phyloP scores from a whole-genome alignment of 2,329 filamentous ascomycete species.

The Fusarium albosuccineum region DNA sequence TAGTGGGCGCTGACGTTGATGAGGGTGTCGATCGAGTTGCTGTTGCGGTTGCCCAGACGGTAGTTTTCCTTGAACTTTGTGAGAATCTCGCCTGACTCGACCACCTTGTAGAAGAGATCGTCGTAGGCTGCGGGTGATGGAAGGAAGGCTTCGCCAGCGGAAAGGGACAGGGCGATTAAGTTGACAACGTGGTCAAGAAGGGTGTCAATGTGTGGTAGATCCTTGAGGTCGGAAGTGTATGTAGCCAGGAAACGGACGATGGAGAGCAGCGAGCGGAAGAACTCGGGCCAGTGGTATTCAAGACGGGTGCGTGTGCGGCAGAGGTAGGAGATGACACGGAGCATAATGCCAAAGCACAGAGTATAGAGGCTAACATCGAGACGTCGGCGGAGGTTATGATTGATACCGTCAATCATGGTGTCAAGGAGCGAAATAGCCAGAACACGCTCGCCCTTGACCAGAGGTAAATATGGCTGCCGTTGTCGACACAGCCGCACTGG shows the following conservation, averaged over 20 bases:
- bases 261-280: constrained; percentile 90
- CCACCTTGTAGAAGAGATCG: constrained; percentile 97
- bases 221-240: constrained; percentile 83
- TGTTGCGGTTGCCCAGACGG: constrained; percentile 66
- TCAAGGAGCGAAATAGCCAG: constrained; percentile 85
- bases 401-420: constrained; percentile 89
- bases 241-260: constrained; percentile 91
- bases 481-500: constrained; percentile 89
- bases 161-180: constrained; percentile 85
- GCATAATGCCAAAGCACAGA: constrained; percentile 82
- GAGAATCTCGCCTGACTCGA: constrained; percentile 88
- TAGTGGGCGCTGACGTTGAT: constrained; percentile 89
- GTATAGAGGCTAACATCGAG: constrained; percentile 89
- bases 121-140: constrained; percentile 91
- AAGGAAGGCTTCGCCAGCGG: constrained; percentile 89
- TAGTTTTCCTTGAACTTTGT: constrained; percentile 86
- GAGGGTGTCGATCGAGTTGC: constrained; percentile 84
- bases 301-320: constrained; percentile 85
- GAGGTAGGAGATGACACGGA: constrained; percentile 86
- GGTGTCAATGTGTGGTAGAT: constrained; percentile 75
- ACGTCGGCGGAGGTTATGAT: constrained; percentile 89
- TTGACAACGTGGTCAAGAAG: constrained; percentile 85
- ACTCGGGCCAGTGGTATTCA: constrained; percentile 92
- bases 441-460: constrained; percentile 78
- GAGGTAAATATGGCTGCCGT: constrained; percentile 84